phyloP scores from a whole-genome alignment of 208 protist genomes.

The Acanthamoeba rhysodes region DNA sequence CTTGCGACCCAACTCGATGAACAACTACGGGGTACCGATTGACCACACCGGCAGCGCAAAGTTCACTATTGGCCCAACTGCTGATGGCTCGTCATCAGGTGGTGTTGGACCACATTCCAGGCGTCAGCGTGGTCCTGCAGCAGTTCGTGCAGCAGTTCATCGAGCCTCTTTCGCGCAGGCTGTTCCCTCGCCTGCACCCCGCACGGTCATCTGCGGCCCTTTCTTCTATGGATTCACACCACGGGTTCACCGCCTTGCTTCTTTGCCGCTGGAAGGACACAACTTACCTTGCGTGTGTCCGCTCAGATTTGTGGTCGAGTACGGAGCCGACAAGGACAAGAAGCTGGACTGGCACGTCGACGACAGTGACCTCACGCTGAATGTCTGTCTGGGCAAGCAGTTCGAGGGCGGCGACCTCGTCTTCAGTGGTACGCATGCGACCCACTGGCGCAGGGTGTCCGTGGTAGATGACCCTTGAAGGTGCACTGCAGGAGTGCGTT shows the following conservation, averaged over 20 bases:
- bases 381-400: constrained; percentile 78
- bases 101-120: not conserved
- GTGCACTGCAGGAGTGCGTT: not conserved
- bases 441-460: not conserved
- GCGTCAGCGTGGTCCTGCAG: not conserved
- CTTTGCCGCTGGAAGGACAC: no score
- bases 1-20: constrained; percentile 85
- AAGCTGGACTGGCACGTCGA: constrained; percentile 83
- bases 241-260: constrained; percentile 34
- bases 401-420: constrained; percentile 79
- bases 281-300: no score
- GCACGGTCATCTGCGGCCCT: no score
- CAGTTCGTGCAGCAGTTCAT: constrained; percentile 36
- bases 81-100: constrained; percentile 5
- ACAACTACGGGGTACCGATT: constrained; percentile 82
- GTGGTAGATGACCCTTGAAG: no score
- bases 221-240: not conserved
- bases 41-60: no score
- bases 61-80: no score
- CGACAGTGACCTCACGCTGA: constrained; percentile 82
- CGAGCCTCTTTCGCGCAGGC: not conserved
- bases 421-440: constrained; percentile 77
- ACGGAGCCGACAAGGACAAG: constrained; percentile 78
- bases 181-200: not conserved
- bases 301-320: constrained; percentile 85